Evolutionary conservation across 768 basidiomycete species (phyloP), one percentile per base, ranked within the genome.

Genomic region (Amanita rimosa): DNA sequence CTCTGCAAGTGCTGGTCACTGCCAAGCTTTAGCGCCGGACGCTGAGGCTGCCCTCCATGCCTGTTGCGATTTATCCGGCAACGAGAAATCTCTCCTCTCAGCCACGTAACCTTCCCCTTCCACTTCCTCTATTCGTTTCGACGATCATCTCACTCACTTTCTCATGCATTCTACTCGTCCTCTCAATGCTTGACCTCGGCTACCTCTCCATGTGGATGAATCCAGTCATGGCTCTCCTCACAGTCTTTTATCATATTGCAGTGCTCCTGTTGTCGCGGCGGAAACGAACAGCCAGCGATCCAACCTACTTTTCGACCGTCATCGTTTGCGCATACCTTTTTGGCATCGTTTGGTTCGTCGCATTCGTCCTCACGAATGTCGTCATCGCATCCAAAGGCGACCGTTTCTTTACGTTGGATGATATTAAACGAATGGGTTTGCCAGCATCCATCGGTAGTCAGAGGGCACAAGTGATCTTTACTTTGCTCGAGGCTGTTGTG

Each of bases 181-280:
- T 64, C 24, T 67, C 64, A 0, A 54, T 64, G 55, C 61, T 66
- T 33, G 66, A 67, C 52, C 49, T 64, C 5, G 64, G 64, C 27
- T 57, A 63, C 35, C 58, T 65, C 7, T 67, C 65, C 8, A 56
- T 67, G 50, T 64, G 58, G 52, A 50, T 67, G 34, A 64, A 60
- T 33, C 65, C 63, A 13, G 60, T 59, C 50, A 43, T 57, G 17
- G 53, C 62, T 7, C 31, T 64, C 14, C 60, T 64, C 52, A 66
- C 65, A 3, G 50, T 63, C 39, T 27, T 61, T 7, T 67, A 61
- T 48, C 62, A 64, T 40, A 35, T 56, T 24, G 49, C 58, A 8
- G 55, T 63, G 22, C 39, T 64, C 14, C 41, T 66, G 16, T 50
- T 66, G 10, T 55, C 61, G 5, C 58, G 57, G 13, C 54, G 53